These are phyloP conservation scores for Vanderwaltozyma yarrowii DNA, from an alignment of 805 yeast genomes.

Conservation along the genomic window DNA sequence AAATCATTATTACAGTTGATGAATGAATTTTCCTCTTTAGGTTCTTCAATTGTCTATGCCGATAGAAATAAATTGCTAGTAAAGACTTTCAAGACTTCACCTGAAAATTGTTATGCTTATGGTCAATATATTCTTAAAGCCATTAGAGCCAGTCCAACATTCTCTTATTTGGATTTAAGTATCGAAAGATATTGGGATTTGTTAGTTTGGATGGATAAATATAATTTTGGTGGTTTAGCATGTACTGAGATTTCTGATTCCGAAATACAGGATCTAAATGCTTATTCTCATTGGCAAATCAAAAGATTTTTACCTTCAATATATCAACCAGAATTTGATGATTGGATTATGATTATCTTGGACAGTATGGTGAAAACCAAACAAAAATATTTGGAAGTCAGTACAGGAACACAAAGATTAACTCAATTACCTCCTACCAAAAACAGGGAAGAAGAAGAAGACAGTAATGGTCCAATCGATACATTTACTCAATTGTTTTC, in stretches of 20 bases:
- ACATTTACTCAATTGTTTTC: conserved; percentile 50
- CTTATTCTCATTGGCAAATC: conserved; percentile 69
- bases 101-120: conserved; percentile 83
- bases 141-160: conserved; percentile 68
- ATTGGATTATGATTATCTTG: conserved; percentile 71
- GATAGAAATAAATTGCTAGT: conserved; percentile 64
- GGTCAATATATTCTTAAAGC: conserved; percentile 76
- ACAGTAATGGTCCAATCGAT: conserved; percentile 31
- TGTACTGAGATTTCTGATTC: conserved; percentile 31
- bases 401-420: conserved; percentile 45
- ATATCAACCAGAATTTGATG: conserved; percentile 74
- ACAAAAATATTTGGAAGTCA: conserved; percentile 20
- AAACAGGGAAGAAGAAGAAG: conserved; percentile 19
- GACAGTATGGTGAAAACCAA: conserved; percentile 57
- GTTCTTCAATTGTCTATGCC: conserved; percentile 73
- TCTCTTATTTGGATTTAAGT: conserved; percentile 66
- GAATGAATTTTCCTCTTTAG: conserved; percentile 65
- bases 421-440: conserved; percentile 57
- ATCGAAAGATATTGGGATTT: conserved; percentile 83
- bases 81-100: conserved; percentile 64
- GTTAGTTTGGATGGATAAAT: conserved; percentile 91
- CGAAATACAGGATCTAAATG: conserved; percentile 31
- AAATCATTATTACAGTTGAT: conserved; percentile 73
- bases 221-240: conserved; percentile 70
- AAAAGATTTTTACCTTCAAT: conserved; percentile 62